Evolutionary conservation across 2,329 filamentous ascomycete genomes (phyloP).

Genomic region (Lizonia empirigonia): DNA sequence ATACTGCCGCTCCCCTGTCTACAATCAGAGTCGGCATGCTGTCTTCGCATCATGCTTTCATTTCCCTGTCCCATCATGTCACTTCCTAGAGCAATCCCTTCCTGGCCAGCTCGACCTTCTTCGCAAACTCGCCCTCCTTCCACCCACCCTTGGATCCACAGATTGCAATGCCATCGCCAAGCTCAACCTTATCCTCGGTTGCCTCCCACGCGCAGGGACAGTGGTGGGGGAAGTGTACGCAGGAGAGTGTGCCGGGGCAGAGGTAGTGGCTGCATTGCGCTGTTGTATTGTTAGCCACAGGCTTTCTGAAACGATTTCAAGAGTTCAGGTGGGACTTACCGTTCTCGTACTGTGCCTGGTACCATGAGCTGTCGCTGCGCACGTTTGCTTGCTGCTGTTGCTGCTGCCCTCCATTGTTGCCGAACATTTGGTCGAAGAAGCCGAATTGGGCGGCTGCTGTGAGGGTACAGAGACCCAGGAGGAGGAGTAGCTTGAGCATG

Average conservation of each 20-base stretch:
- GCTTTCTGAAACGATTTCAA: neutral
- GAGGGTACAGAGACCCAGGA: conserved; percentile 61
- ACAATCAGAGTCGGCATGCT: too few species aligned
- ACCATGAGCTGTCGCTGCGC: conserved; percentile 81
- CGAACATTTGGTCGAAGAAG: conserved; percentile 99
- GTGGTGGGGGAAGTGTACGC: conserved; percentile 95
- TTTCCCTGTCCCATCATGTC: neutral
- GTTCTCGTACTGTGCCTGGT: conserved; percentile 71
- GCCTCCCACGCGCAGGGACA: conserved; percentile 84
- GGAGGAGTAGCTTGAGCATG: conserved; percentile 33
- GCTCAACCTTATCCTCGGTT: conserved; percentile 69
- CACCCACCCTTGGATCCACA: conserved; percentile 79
- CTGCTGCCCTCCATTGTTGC: conserved; percentile 63
- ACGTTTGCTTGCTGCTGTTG: conserved; percentile 74
- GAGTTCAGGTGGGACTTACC: conserved; percentile 64
- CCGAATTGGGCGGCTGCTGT: conserved; percentile 80
- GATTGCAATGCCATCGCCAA: conserved; percentile 73
- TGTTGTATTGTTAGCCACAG: conserved; percentile 41
- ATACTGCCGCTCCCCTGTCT: too few species aligned
- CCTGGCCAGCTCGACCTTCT: conserved; percentile 79
- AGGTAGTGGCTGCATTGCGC: conserved; percentile 93
- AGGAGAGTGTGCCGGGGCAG: conserved; percentile 91
- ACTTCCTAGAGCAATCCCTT: conserved; percentile 70
- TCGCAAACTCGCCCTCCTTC: conserved; percentile 70
- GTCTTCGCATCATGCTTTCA: neutral